Percentiles rank a stretch among this genome's conserved stretches.
These are phyloP conservation scores for Apiotrichum domesticum DNA, from an alignment of 1,284 basidiomycete species.

Conservation along the genomic window DNA sequence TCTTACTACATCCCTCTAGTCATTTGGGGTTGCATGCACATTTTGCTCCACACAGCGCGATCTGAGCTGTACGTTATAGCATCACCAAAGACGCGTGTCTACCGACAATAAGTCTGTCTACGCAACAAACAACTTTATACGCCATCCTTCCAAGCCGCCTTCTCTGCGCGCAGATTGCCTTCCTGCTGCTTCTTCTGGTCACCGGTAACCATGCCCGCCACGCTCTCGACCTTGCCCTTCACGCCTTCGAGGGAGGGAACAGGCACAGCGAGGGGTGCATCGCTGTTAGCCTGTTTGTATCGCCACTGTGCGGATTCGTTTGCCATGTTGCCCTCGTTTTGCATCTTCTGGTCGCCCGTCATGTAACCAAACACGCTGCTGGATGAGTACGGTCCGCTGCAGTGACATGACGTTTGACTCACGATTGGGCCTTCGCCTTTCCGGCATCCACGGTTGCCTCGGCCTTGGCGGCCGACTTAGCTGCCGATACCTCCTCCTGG, in stretches of 20 bases:
- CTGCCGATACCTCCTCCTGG: conserved; percentile 34
- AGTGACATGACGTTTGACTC: too few species aligned
- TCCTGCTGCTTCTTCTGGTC: conserved; percentile 42
- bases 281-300: conserved; percentile 31
- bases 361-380: conserved; percentile 39
- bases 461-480: conserved; percentile 30
- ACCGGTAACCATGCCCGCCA: conserved; percentile 39
- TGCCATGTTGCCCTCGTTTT: conserved; percentile 41
- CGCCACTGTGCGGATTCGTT: conserved; percentile 41
- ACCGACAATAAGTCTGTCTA: too few species aligned
- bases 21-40: too few species aligned
- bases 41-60: too few species aligned
- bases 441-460: conserved; percentile 36
- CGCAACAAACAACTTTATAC: conserved; percentile 1
- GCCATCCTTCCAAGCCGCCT: conserved; percentile 42
- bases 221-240: conserved; percentile 40
- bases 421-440: conserved; percentile 43
- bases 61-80: too few species aligned
- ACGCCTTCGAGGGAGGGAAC: conserved; percentile 30
- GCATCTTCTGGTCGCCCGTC: conserved; percentile 39
- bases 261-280: conserved; percentile 15
- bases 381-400: too few species aligned
- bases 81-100: too few species aligned
- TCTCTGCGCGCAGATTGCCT: conserved; percentile 39
- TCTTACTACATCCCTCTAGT: too few species aligned